Base-by-base conservation (phyloP, 345 rosid species). In the Firmiana major region DNA sequence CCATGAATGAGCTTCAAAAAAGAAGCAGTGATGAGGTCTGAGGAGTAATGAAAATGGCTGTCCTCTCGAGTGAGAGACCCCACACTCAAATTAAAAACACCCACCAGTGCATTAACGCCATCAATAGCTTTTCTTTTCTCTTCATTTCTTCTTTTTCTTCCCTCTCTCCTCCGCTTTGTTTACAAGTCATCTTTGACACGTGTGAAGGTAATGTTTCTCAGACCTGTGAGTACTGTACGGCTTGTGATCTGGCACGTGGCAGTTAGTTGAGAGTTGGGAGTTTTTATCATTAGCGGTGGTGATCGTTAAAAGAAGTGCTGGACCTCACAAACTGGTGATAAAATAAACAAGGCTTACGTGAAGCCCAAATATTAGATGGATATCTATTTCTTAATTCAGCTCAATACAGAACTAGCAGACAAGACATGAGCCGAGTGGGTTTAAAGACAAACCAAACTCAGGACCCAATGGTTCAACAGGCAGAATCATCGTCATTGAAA, bases 61-160 rank as follows among this genome's bases (percentile, higher is more conserved):
- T 78, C 75, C 26, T 21, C 42, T 21, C 15, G 42, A 75, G 40
- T 71, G 75, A 75, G 63, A 24, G 77, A 45, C 43, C 82, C 87
- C 77, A 75, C 79, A 15, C 0, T 62, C 16, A 38, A 80, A 59
- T 76, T 73, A 9, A 26, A 40, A 34, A 48, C 74, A 51, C 75
- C 63, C 77, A 62, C 82, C 11, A 28, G 43, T 75, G 71, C 81
- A 75, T 78, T 83, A 77, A 76, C 73, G 84, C 83, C 83, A 80
- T 82, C 68, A 75, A 63, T 60, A 13, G 76, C 83, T 82, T 62
- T 65, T 72, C n/a, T 63, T 82, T 45, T 43, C 76, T 1, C 13
- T 58, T n/a, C n/a, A n/a, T n/a, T n/a, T n/a, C n/a, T n/a, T n/a
- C n/a, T n/a, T 3, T 17, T 2, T 2, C 1, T 67, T 4, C 31